Evolutionary conservation across 345 rosid genomes (phyloP).

Genomic region (Arabis alpina): DNA sequence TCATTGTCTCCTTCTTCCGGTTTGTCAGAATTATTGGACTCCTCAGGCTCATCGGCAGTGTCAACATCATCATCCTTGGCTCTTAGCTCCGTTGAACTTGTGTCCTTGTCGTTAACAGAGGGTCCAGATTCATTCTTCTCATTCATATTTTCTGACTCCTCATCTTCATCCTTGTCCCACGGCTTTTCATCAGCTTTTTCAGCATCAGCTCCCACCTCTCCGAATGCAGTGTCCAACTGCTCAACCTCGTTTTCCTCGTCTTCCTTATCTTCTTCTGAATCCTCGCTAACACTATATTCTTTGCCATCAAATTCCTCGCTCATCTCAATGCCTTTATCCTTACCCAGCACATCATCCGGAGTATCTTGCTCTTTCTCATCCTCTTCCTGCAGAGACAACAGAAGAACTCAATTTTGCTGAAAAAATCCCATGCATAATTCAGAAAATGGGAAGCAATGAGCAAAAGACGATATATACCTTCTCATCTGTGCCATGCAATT

Average conservation of each 20-base stretch:
- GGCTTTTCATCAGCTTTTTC: conserved; percentile 80
- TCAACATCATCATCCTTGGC: conserved; percentile 71
- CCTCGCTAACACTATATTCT: conserved; percentile 72
- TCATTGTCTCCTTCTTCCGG: conserved; percentile 51
- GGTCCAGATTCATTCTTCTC: conserved; percentile 87
- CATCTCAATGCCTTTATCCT: conserved; percentile 91
- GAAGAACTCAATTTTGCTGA: conserved; percentile 17
- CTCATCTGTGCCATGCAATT: conserved; percentile 66
- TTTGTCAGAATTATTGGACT: conserved; percentile 49
- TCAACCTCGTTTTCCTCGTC: conserved; percentile 60
- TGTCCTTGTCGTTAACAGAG: conserved; percentile 61
- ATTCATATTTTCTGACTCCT: conserved; percentile 49
- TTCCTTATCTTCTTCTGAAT: conserved; percentile 66
- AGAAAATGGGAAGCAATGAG: conserved; percentile 1
- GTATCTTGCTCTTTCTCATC: conserved; percentile 68
- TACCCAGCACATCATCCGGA: conserved; percentile 56
- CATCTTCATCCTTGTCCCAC: conserved; percentile 69
- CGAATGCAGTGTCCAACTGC: conserved; percentile 75
- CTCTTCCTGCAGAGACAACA: conserved; percentile 48
- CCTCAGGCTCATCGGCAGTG: conserved; percentile 51
- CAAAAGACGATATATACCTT: conserved; percentile 52
- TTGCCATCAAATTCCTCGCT: conserved; percentile 77
- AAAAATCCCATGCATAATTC: conserved; percentile 16
- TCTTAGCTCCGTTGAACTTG: conserved; percentile 69
- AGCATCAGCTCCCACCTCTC: conserved; percentile 72